Percentiles rank a stretch among this genome's conserved stretches.
These are phyloP conservation scores for Ustilago lituana DNA, from an alignment of 1,284 basidiomycete species.

Conservation along the genomic window DNA sequence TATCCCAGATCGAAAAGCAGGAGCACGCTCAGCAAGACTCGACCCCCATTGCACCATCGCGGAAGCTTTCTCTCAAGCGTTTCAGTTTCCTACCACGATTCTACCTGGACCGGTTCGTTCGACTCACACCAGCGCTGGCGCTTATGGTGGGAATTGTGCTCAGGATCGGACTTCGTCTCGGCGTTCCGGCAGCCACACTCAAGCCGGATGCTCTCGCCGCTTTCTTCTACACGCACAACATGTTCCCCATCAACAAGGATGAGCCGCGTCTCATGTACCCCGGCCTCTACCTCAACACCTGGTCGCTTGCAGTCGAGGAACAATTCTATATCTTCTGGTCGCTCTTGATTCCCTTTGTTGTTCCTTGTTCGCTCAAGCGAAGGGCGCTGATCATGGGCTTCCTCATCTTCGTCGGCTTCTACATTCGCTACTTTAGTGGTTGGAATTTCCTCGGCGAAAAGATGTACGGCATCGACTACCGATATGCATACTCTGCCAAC, in stretches of 20 bases:
- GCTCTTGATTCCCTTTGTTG: slow-evolving; percentile 26
- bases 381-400: slow-evolving; percentile 17
- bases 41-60: neutral
- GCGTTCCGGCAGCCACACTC: slow-evolving; percentile 1
- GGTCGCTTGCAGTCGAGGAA: slow-evolving; percentile 45
- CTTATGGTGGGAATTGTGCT: slow-evolving; percentile 22
- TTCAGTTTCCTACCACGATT: slow-evolving; percentile 31
- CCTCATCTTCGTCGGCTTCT: slow-evolving; percentile 20
- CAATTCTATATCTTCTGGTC: slow-evolving; percentile 52
- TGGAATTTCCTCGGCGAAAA: slow-evolving; percentile 19
- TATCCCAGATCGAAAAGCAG: slow-evolving; percentile 31
- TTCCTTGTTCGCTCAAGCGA: slow-evolving; percentile 17
- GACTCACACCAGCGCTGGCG: slow-evolving; percentile 26
- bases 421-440: slow-evolving; percentile 21
- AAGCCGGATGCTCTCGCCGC: slow-evolving; percentile 18
- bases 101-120: slow-evolving; percentile 31
- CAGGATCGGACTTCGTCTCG: slow-evolving; percentile 4
- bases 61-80: slow-evolving; percentile 11
- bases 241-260: slow-evolving; percentile 5
- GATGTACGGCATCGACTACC: slow-evolving; percentile 35
- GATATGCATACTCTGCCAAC: slow-evolving; percentile 31
- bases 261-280: slow-evolving; percentile 29
- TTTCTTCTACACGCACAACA: slow-evolving; percentile 35
- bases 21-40: slow-evolving; percentile 9
- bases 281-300: slow-evolving; percentile 34